Base-by-base conservation (phyloP, 352 stramenopile genomes). In the Phytophthora citricola region DNA sequence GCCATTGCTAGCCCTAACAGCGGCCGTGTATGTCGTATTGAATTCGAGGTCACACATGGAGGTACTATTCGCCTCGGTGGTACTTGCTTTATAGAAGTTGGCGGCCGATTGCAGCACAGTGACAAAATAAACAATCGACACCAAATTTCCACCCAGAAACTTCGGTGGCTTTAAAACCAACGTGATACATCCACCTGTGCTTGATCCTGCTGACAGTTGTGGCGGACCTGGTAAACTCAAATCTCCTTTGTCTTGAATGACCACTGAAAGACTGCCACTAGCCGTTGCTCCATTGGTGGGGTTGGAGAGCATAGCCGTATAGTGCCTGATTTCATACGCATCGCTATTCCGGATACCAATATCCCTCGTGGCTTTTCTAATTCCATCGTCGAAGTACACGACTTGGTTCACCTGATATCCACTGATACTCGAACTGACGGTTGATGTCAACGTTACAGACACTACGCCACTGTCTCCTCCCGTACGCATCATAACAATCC, bases 201-300 rank as follows among this genome's bases (percentile, higher is more conserved):
- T 34, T 6, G 27, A 40, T 14, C 40, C 34, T 27, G 44, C 20
- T 1, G 8, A 14, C 1, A 77, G 12, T 24, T 26, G 10, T 10
- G 76, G 71, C 10, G 32, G 57, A n/a, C 69, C 76, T 29, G 81
- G 66, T 10, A 74, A 31, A 53, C 81, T 81, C n/a, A 79, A 32
- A 26, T 83, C 74, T 3, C 78, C 76, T 58, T 74, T 66, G 43
- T 87, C 78, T 4, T 55, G 6, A 20, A 90, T 58, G 6, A 38
- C 44, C 9, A 87, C 29, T 0, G 51, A 70, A 49, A 78, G 63
- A 8, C 36, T 55, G 14, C 50, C 43, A 8, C 38, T 29, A 12
- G 39, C 63, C 0, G 69, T 29, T 11, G 66, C 66, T 14, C 73
- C 75, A 27, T 59, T 56, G 0, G 75, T 82, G 5, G 68, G 38